Conservation (phyloP, 2,329 filamentous ascomycete genomes). For the Alternaria angustiovoidea region DNA sequence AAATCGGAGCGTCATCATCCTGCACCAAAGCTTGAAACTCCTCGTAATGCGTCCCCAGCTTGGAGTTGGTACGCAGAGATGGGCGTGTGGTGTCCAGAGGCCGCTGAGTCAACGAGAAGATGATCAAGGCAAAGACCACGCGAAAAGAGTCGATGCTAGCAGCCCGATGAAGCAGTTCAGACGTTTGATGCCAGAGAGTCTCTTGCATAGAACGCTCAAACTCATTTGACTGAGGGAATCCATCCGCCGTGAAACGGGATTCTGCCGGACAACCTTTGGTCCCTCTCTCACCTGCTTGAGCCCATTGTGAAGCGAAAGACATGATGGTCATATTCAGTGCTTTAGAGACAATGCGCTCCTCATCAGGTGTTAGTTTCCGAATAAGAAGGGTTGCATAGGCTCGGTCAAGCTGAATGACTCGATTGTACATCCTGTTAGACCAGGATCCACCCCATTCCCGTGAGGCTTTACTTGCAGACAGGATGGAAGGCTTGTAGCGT, state of each 20-base stretch:
- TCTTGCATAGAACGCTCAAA: constrained; percentile 51
- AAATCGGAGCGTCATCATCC: constrained; percentile 12
- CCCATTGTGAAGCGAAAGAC: constrained; percentile 63
- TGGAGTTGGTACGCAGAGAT: not conserved
- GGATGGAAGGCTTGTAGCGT: constrained; percentile 33
- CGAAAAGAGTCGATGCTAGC: constrained; percentile 53
- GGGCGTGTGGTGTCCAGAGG: constrained; percentile 36
- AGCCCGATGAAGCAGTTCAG: constrained; percentile 47
- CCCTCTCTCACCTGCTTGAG: constrained; percentile 34
- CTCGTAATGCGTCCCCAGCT: constrained; percentile 1
- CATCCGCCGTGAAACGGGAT: constrained; percentile 23
- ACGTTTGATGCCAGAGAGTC: constrained; percentile 53
- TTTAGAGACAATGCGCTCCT: constrained; percentile 48
- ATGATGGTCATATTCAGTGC: constrained; percentile 60
- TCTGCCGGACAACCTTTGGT: constrained; percentile 16
- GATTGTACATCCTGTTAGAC: constrained; percentile 58
- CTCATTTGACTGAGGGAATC: constrained; percentile 16
- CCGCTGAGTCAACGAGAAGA: constrained; percentile 55
- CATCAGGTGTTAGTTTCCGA: constrained; percentile 52
- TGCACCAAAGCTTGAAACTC: constrained; percentile 11
- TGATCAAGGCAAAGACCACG: constrained; percentile 54
- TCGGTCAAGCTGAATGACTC: constrained; percentile 58
- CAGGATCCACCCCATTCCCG: constrained; percentile 46
- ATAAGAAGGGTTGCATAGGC: constrained; percentile 38
- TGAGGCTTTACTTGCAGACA: constrained; percentile 45